Evolutionary conservation across 2,329 filamentous ascomycete species (phyloP).

Genomic region (Cordyceps militaris): DNA sequence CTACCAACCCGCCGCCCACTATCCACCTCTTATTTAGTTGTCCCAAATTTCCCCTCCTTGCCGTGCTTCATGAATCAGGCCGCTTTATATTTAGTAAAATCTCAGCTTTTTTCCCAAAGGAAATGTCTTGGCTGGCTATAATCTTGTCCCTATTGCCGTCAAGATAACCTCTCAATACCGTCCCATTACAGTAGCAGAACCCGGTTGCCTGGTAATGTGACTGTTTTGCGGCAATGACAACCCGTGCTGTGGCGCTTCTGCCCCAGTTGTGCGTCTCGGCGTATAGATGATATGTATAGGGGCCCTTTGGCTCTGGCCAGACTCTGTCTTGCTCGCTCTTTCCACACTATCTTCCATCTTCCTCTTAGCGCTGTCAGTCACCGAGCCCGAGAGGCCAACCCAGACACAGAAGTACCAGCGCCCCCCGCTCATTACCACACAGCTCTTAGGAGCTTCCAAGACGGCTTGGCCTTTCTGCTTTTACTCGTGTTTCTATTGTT

Average conservation of each 20-base stretch:
- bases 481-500: background rate
- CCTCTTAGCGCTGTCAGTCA: slow-evolving; percentile 5
- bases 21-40: background rate
- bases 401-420: background rate
- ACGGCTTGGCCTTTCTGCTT: background rate
- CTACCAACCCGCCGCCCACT: background rate
- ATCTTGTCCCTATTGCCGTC: too few relatives aligned
- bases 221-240: slow-evolving; percentile 1
- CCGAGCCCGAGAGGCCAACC: background rate
- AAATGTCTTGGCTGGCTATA: background rate
- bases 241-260: slow-evolving; percentile 9
- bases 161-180: background rate
- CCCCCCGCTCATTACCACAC: slow-evolving; percentile 8
- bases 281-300: slow-evolving; percentile 12
- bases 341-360: background rate
- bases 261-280: slow-evolving; percentile 12
- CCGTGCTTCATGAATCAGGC: slow-evolving; percentile 1
- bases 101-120: background rate
- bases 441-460: slow-evolving; percentile 3
- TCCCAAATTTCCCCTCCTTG: slow-evolving; percentile 6
- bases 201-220: slow-evolving; percentile 5
- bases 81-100: background rate
- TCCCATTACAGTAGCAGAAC: background rate
- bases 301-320: background rate
- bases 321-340: background rate